Evolutionary conservation across 768 basidiomycete species (phyloP), one percentile per base, ranked within the genome.

Genomic region (Termitomyces sp.): DNA sequence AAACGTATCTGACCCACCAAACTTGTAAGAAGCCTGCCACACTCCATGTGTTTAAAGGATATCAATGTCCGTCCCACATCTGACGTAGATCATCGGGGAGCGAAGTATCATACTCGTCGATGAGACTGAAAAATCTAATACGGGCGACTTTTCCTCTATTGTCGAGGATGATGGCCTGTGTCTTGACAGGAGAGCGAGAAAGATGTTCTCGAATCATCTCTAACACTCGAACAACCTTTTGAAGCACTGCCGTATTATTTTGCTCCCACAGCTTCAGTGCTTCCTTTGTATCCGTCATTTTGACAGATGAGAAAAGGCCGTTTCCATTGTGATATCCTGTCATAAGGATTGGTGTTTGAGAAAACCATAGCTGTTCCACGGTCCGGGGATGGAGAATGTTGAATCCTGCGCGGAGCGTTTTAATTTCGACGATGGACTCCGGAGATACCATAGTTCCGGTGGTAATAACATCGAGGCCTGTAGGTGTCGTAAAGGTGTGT

Each of bases 361-460:
- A 62, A 54, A 64, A 64, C 63, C 61, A 60, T 22, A 64, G 44
- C 41, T 62, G 63, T 24, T 53, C 54, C 51, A 64, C 9, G 5
- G 53, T 62, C 14, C 55, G 53, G 0, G 51, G 28, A 43, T 42
- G 52, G 6, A 46, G 19, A 9, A 30, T 35, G 14, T 32, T 43
- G 11, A 9, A 41, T 14, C 53, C 48, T 12, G 32, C 5, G n/a
- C 51, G 61, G n/a, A 59, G 28, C 15, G 61, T 64, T 38, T 64
- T 64, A 45, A 62, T 62, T 53, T 62, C 63, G 40, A 59, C 42
- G 41, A 62, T 50, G 43, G 44, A 49, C 17, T 64, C 58, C 12
- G 54, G 45, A 15, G 63, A 34, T 26, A 53, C 54, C 42, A 54
- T 53, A 8, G 24, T 45, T 21, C 61, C 61, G n/a, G 56, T 54